Base-by-base conservation (phyloP, 768 basidiomycete genomes). In the Lactarius pseudohatsudake region DNA sequence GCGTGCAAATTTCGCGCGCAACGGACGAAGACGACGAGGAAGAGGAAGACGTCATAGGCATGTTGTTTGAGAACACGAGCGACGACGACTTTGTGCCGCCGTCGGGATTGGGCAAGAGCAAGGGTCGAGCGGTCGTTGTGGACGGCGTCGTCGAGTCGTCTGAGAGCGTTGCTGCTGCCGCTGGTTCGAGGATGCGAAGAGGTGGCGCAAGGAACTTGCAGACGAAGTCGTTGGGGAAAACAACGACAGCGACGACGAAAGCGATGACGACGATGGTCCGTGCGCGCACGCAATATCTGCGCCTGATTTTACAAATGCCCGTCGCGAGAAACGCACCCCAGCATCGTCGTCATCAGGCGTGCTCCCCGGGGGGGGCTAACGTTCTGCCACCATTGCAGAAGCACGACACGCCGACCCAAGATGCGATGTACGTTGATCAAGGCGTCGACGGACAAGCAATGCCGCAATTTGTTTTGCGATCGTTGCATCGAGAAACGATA, bases 1-100 rank as follows among this genome's bases (percentile, higher is more conserved):
- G 45, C 45, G 4, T 20, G 4, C 1, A 10, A 15, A 20, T 9
- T 2, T 13, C 30, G 32, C 54, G 45, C 38, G n/a, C 43, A 13
- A 22, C 10, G 20, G 34, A 32, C 7, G 54, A 56, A 56, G 54
- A 57, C 22, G 15, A 66, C 38, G 5, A 30, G 28, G 62, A 58
- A 2, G 66, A 61, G 11, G 64, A 34, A 57, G 59, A 66, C n/a
- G 60, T 61, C 32, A 45, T 61, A 32, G 59, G 53, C 20, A 26
- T 26, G 26, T 10, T 61, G 41, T 65, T 65, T 15, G 30, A 30
- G 30, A 30, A 3, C 30, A 30, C 3, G 30, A 30, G 30, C 30
- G 30, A 30, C 30, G 30, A 30, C 30, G 30, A 30, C 30, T 30
- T 30, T 30, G 30, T 30, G 30, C 30, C 30, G 30, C 30, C 3